These are phyloP conservation scores for Xylaria sp. DNA, from an alignment of 2,329 filamentous ascomycete species.

Conservation along the genomic window DNA sequence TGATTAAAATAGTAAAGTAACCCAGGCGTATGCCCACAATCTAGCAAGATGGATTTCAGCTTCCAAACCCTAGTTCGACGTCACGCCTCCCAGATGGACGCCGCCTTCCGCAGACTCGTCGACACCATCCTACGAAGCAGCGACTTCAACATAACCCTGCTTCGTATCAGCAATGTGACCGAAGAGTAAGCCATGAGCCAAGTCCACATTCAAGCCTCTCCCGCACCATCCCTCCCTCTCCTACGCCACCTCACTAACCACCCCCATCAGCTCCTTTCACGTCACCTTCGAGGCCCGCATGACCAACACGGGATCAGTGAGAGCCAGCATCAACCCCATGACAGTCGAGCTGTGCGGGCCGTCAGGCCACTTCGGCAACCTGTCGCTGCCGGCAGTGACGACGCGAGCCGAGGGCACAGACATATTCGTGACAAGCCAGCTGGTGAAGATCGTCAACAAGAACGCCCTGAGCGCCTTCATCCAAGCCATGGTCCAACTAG, in stretches of 20 bases:
- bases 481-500: constrained; percentile 32
- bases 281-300: constrained; percentile 42
- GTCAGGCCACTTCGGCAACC: constrained; percentile 39
- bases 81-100: constrained; percentile 39
- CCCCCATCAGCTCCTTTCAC: constrained; percentile 38
- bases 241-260: constrained; percentile 7
- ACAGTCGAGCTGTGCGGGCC: constrained; percentile 30
- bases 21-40: background rate
- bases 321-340: constrained; percentile 29
- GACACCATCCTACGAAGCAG: constrained; percentile 39
- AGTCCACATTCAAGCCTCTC: constrained; percentile 14
- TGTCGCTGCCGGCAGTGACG: constrained; percentile 41
- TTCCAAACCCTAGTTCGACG: constrained; percentile 35
- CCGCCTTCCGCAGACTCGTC: constrained; percentile 39
- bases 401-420: constrained; percentile 36
- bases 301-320: constrained; percentile 39
- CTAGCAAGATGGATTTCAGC: constrained; percentile 33
- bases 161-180: constrained; percentile 46
- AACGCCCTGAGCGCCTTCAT: constrained; percentile 42
- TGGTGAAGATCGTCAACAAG: constrained; percentile 40
- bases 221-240: background rate
- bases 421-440: constrained; percentile 39
- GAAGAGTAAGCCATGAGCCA: constrained; percentile 43
- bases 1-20: constrained; percentile 24
- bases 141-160: constrained; percentile 39